Evolutionary conservation across 78 protist genomes (phyloP).

Genomic region (Dictyostelium capitatum): DNA sequence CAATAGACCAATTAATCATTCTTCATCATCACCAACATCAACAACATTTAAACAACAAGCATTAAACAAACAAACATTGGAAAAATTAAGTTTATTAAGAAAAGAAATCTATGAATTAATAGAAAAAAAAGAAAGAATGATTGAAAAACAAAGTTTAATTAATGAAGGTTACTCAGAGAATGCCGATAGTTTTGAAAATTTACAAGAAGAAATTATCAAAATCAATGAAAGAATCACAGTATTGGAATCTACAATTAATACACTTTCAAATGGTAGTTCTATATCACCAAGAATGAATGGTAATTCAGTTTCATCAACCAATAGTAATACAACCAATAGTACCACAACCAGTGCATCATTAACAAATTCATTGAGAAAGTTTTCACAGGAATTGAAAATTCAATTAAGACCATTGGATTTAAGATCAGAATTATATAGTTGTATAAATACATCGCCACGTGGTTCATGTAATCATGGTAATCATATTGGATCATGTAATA

Average conservation of each 20-base stretch:
- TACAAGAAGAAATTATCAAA: slow-evolving; percentile 7
- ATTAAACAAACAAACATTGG: slow-evolving; percentile 1
- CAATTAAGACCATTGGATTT: slow-evolving; percentile 52
- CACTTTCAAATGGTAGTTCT: background rate
- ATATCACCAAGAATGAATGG: background rate
- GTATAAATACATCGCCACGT: slow-evolving; percentile 33
- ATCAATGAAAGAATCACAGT: background rate
- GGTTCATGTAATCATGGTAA: background rate
- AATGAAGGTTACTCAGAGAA: slow-evolving; percentile 23
- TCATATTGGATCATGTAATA: background rate
- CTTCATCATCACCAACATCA: background rate
- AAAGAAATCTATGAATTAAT: slow-evolving; percentile 18
- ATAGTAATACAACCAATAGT: background rate
- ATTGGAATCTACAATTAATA: background rate
- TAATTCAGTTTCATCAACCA: background rate
- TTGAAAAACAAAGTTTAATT: background rate
- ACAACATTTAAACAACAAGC: slow-evolving; percentile 8
- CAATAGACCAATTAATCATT: too few relatives aligned
- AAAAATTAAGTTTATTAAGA: slow-evolving; percentile 1
- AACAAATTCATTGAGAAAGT: slow-evolving; percentile 15
- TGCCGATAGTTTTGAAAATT: background rate
- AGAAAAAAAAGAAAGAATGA: background rate
- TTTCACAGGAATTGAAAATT: slow-evolving; percentile 42
- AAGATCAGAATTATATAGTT: slow-evolving; percentile 28
- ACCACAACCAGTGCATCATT: background rate